Percentiles rank a stretch among this genome's conserved stretches.
Evolutionary conservation across 331 rosid genomes (phyloP).

Genomic region (Telfairia occidentalis): DNA sequence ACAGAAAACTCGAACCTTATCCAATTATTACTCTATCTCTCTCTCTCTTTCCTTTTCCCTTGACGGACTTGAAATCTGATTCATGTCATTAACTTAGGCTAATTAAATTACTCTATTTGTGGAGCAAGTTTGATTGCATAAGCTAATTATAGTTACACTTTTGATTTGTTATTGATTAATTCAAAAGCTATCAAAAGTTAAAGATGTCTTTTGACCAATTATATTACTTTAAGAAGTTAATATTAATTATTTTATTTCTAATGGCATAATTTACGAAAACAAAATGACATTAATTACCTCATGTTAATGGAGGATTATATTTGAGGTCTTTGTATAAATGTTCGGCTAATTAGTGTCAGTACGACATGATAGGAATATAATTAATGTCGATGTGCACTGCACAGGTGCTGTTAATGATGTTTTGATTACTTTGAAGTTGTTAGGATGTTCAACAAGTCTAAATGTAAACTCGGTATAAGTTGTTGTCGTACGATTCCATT

Average conservation of each 20-base stretch:
- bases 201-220: background rate
- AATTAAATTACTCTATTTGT: background rate
- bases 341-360: background rate
- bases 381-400: background rate
- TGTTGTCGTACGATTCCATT: too few relatives aligned
- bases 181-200: background rate
- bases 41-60: background rate
- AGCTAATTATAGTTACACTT: background rate
- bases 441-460: background rate
- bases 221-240: background rate
- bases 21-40: background rate
- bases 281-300: background rate
- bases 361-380: background rate
- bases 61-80: background rate
- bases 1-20: background rate
- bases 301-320: background rate
- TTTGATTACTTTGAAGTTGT: background rate
- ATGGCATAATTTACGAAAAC: background rate
- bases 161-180: background rate
- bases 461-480: too few relatives aligned
- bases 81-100: background rate
- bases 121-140: background rate
- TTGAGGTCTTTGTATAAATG: background rate
- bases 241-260: background rate
- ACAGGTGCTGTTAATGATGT: background rate